A percentile compares a stretch with the other conserved stretches of the same genome.
phyloP scores from a whole-genome alignment of 2,329 filamentous ascomycete genomes.

The Neurospora sp. region DNA sequence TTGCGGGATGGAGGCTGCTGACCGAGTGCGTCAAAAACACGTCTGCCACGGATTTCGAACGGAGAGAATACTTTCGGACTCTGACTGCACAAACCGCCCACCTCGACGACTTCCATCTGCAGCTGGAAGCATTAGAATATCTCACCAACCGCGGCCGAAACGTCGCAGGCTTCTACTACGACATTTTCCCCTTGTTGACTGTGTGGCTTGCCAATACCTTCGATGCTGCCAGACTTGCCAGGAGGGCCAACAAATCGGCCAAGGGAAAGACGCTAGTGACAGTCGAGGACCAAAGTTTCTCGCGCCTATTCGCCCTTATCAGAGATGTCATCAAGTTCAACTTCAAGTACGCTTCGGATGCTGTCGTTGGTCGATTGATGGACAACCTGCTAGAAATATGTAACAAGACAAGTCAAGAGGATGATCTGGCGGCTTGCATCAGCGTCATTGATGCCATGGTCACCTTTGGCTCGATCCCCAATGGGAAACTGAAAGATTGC shows the following conservation, averaged over 20 bases:
- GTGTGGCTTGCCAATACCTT: conserved; percentile 51
- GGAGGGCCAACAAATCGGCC: conserved; percentile 33
- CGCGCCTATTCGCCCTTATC: conserved; percentile 55
- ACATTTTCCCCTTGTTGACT: conserved; percentile 52
- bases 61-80: conserved; percentile 55
- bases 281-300: conserved; percentile 52
- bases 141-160: conserved; percentile 53
- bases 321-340: conserved; percentile 67
- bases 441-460: conserved; percentile 60
- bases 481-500: conserved; percentile 51
- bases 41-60: conserved; percentile 55
- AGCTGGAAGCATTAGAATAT: conserved; percentile 53
- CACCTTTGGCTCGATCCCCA: conserved; percentile 62
- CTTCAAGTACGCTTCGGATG: conserved; percentile 19
- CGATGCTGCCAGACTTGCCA: conserved; percentile 39
- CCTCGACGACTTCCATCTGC: conserved; percentile 55
- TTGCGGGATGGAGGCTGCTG: conserved; percentile 56
- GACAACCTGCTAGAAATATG: conserved; percentile 56
- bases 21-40: conserved; percentile 55
- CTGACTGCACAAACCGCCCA: conserved; percentile 42
- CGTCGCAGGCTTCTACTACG: conserved; percentile 58
- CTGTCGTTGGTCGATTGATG: conserved; percentile 48
- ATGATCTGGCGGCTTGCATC: conserved; percentile 59
- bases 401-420: conserved; percentile 52
- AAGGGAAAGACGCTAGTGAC: conserved; percentile 31